phyloP scores from a whole-genome alignment of 305 asterid genomes.

The Solanum aculeatissimum region DNA sequence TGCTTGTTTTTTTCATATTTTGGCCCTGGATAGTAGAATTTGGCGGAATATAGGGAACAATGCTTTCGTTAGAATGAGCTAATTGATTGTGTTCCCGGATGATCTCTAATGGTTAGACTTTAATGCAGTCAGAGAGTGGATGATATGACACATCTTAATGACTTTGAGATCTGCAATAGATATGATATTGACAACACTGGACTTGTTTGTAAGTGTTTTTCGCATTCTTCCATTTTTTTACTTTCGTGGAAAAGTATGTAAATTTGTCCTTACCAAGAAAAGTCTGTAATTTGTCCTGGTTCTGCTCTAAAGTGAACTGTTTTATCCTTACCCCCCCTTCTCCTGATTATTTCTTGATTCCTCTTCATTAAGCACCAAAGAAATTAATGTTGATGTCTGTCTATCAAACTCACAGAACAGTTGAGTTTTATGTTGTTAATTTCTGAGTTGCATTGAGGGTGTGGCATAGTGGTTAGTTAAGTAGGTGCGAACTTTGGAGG shows the following conservation, averaged over 20 bases:
- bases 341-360: not conserved
- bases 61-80: not conserved
- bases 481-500: not conserved
- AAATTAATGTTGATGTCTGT: not conserved
- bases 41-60: not conserved
- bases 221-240: not conserved
- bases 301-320: not conserved
- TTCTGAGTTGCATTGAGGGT: not conserved
- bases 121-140: constrained; percentile 77
- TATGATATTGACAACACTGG: constrained; percentile 82
- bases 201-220: constrained; percentile 61
- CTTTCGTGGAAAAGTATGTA: not conserved
- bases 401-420: not conserved
- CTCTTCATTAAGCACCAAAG: not conserved
- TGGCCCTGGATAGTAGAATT: not conserved
- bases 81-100: constrained; percentile 3
- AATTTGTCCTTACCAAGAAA: not conserved
- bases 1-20: not conserved
- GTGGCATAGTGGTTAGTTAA: not conserved
- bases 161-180: constrained; percentile 63
- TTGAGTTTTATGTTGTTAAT: not conserved
- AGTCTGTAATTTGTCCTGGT: not conserved
- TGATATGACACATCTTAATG: constrained; percentile 49
- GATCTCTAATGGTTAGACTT: constrained; percentile 12
- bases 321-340: not conserved